A percentile compares a stretch with the other conserved stretches of the same genome.
Evolutionary conservation across 441 rosid species (phyloP).

Genomic region (Populus hybrid): DNA sequence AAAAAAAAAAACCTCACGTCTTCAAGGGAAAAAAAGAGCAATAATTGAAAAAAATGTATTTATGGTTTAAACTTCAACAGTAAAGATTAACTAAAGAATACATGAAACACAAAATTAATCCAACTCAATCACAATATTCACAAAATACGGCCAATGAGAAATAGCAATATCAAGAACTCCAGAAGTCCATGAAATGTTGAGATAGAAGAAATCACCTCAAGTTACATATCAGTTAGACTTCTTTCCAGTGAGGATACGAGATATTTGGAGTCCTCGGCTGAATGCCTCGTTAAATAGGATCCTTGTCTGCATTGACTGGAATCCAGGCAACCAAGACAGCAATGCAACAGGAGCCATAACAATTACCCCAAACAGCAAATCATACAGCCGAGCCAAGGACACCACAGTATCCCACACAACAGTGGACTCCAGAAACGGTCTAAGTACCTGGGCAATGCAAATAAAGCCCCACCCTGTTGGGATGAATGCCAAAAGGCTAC

Average conservation of each 20-base stretch:
- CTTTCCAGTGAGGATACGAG: slow-evolving; percentile 73
- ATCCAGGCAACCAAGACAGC: slow-evolving; percentile 91
- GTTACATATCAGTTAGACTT: slow-evolving; percentile 28
- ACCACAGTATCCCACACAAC: slow-evolving; percentile 81
- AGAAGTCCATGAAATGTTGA: not conserved
- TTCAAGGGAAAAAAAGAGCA: not conserved
- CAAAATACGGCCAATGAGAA: not conserved
- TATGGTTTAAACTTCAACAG: not conserved
- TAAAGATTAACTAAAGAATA: not conserved
- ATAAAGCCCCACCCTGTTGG: slow-evolving; percentile 95
- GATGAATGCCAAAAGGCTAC: slow-evolving; percentile 74
- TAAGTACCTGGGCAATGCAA: slow-evolving; percentile 74
- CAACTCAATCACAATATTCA: not conserved
- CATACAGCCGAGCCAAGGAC: slow-evolving; percentile 81
- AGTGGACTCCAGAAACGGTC: slow-evolving; percentile 66
- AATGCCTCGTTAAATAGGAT: slow-evolving; percentile 89
- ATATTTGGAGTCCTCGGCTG: slow-evolving; percentile 85
- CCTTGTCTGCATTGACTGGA: slow-evolving; percentile 94
- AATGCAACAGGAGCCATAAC: slow-evolving; percentile 83
- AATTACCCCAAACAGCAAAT: slow-evolving; percentile 68
- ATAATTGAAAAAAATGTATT: not conserved
- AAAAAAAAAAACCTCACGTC: not conserved
- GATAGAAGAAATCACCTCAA: slow-evolving; percentile 9
- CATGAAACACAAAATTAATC: not conserved
- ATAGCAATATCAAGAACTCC: not conserved